These are phyloP conservation scores for Penicillium janthinellum DNA, from an alignment of 2,329 filamentous ascomycete species.

Conservation along the genomic window DNA sequence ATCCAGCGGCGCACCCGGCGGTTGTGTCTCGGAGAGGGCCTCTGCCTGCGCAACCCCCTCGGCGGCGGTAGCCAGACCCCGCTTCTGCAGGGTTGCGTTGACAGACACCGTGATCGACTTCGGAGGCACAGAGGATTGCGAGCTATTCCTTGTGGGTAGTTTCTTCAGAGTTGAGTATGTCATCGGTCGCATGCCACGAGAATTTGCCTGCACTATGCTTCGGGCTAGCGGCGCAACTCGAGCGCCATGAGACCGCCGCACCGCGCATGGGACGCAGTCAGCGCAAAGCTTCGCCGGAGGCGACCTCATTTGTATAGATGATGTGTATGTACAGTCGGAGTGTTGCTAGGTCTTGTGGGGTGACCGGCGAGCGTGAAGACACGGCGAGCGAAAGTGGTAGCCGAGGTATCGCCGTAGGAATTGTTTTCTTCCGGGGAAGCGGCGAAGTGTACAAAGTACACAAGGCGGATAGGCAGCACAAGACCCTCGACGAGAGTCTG, in stretches of 20 bases:
- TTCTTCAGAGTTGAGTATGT: slow-evolving; percentile 9
- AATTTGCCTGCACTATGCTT: slow-evolving; percentile 18
- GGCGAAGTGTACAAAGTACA: slow-evolving; percentile 4
- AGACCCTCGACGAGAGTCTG: neutral
- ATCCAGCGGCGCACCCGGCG: slow-evolving; percentile 20
- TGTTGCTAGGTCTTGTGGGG: neutral
- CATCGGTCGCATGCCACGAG: slow-evolving; percentile 23
- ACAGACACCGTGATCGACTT: slow-evolving; percentile 15
- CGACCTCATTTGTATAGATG: slow-evolving; percentile 30
- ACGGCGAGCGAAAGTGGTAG: slow-evolving; percentile 16
- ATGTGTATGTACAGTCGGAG: slow-evolving; percentile 5
- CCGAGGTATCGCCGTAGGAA: slow-evolving; percentile 27
- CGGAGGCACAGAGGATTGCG: neutral
- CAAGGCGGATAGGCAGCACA: neutral
- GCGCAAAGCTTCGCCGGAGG: slow-evolving; percentile 35
- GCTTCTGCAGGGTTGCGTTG: slow-evolving; percentile 16
- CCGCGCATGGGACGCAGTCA: slow-evolving; percentile 31
- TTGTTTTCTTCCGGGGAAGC: slow-evolving; percentile 20
- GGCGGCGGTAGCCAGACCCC: slow-evolving; percentile 23
- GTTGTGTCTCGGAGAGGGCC: slow-evolving; percentile 9
- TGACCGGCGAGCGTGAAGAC: neutral
- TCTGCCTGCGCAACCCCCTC: slow-evolving; percentile 10
- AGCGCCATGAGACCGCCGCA: slow-evolving; percentile 24
- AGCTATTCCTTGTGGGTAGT: neutral
- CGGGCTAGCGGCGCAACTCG: slow-evolving; percentile 20